Evolutionary conservation across 1,284 basidiomycete genomes (phyloP).

Genomic region (Apiotrichum veenhuisii): DNA sequence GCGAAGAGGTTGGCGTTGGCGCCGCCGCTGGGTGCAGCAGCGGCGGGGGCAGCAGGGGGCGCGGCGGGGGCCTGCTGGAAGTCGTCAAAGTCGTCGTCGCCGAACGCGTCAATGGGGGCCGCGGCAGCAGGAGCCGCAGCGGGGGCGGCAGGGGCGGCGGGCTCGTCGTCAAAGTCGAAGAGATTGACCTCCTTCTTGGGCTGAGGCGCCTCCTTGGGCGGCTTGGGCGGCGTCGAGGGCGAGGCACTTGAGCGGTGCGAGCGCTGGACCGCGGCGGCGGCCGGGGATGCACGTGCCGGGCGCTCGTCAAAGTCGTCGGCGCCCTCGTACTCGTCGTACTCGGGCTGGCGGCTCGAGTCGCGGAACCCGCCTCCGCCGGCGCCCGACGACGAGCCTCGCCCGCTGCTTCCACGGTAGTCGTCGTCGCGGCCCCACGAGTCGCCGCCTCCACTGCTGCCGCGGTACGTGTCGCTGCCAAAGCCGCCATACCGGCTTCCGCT

Average conservation of each 20-base stretch:
- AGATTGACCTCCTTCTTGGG: slow-evolving; percentile 60
- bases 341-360: slow-evolving; percentile 12
- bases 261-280: slow-evolving; percentile 9
- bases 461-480: slow-evolving; percentile 67
- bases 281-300: slow-evolving; percentile 36
- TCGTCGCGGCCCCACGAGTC: slow-evolving; percentile 31
- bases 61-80: slow-evolving; percentile 76
- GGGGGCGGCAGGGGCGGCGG: slow-evolving; percentile 27
- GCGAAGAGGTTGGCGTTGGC: slow-evolving; percentile 53
- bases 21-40: slow-evolving; percentile 23
- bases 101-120: slow-evolving; percentile 17
- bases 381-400: slow-evolving; percentile 1
- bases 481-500: slow-evolving; percentile 66
- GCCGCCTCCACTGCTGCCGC: slow-evolving; percentile 55
- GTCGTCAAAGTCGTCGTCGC: slow-evolving; percentile 78
- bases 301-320: slow-evolving; percentile 78
- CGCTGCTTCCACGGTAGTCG: slow-evolving; percentile 19
- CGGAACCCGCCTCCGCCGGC: slow-evolving; percentile 3
- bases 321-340: slow-evolving; percentile 86
- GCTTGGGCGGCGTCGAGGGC: slow-evolving; percentile 29
- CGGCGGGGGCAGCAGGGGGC: slow-evolving; percentile 45
- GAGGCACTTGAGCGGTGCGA: neutral
- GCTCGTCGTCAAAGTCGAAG: slow-evolving; percentile 71
- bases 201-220: slow-evolving; percentile 44
- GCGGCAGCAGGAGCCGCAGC: slow-evolving; percentile 25